Evolutionary conservation across 108 stramenopile genomes (phyloP), one percentile per base, ranked within the genome.

Genomic region (Nannochloropsis granulata): DNA sequence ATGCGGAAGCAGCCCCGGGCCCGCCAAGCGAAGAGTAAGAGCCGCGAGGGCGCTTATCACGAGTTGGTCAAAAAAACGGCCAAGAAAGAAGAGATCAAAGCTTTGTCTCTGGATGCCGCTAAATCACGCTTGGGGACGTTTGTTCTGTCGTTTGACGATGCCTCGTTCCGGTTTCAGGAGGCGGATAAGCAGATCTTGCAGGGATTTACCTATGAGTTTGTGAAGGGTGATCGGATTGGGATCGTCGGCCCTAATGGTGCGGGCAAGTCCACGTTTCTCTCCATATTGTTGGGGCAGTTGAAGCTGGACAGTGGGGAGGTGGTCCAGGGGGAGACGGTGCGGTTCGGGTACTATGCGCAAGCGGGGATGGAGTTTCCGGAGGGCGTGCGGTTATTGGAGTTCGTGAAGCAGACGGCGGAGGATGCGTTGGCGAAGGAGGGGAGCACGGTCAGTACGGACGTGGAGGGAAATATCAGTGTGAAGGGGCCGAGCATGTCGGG

Each of bases 1-100:
- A 83, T 88, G 85, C 25, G 87, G 23, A 88, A 88, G 86, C 89
- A 90, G 88, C 89, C 89, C 45, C 82, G 82, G 44, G 89, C 88
- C 19, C 86, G 89, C 45, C 88, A 90, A 83, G 88, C 88, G 14
- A 90, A 89, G 87, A 85, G 84, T 46, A 89, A 89, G 82, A 82
- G 87, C 44, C 81, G 89, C 1, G 23, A 85, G 82, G 89, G 88
- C 13, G 42, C 84, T 12, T 89, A 85, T 23, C 46, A 79, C 83
- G 88, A 83, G 87, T 83, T 89, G 34, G 71, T 80, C 80, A 46
- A 78, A 9, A 84, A 87, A 81, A 83, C 45, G 11, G 79, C 45
- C 24, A 34, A 25, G 43, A 81, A 81, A 24, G 26, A 81, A 23
- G 34, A 81, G 26, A 0, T 45, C 44, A 81, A 81, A 12, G 3